Conservation (phyloP, 2,329 filamentous ascomycete genomes). For the Piedraia hortae region DNA sequence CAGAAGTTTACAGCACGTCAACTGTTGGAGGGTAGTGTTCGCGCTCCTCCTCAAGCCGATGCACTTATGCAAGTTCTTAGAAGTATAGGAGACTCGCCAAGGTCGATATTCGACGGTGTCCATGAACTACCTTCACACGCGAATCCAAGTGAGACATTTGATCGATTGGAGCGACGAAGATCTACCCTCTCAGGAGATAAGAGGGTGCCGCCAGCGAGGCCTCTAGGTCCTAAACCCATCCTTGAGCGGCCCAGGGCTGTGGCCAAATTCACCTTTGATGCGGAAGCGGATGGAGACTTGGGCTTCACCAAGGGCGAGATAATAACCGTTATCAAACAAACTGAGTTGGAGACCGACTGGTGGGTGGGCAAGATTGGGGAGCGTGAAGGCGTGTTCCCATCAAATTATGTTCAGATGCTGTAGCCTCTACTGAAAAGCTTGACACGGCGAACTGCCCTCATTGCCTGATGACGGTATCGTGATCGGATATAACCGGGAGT, state of each 20-base stretch:
- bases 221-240: conserved; percentile 27
- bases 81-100: conserved; percentile 26
- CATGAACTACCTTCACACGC: conserved; percentile 35
- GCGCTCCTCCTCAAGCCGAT: conserved; percentile 53
- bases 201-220: conserved; percentile 37
- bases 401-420: conserved; percentile 11
- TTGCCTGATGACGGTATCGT: too few species aligned
- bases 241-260: conserved; percentile 33
- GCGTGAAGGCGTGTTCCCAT: conserved; percentile 69
- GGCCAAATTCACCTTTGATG: conserved; percentile 79
- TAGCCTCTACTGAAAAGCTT: too few species aligned
- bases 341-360: conserved; percentile 85
- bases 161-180: conserved; percentile 12
- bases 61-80: conserved; percentile 67
- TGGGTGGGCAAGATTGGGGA: conserved; percentile 82
- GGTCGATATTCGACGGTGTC: conserved; percentile 56
- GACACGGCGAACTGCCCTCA: too few species aligned
- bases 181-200: conserved; percentile 11
- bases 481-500: too few species aligned
- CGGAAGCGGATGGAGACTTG: conserved; percentile 73
- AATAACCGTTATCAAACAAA: conserved; percentile 84
- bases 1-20: conserved; percentile 54
- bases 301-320: conserved; percentile 94
- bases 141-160: conserved; percentile 24
- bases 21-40: conserved; percentile 51